A percentile compares a stretch with the other conserved stretches of the same genome.
These are phyloP conservation scores for Scheffersomyces lignicola DNA, from an alignment of 1,139 yeast genomes.

Conservation along the genomic window DNA sequence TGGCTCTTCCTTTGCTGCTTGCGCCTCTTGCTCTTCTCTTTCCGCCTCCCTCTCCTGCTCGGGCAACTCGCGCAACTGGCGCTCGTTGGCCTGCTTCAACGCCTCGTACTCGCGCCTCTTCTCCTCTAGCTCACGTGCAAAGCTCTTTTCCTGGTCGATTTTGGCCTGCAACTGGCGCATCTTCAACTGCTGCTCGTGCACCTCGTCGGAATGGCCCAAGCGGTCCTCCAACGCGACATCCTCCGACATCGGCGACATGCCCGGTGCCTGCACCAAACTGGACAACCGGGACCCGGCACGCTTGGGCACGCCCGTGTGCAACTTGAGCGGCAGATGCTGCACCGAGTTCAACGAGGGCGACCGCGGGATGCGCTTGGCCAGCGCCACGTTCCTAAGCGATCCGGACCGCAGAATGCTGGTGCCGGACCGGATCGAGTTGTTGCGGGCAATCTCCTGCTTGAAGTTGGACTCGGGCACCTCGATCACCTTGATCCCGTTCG, in stretches of 20 bases:
- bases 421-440: slow-evolving; percentile 41
- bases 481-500: slow-evolving; percentile 47
- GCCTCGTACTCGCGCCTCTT: slow-evolving; percentile 34
- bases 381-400: slow-evolving; percentile 17
- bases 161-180: slow-evolving; percentile 21
- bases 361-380: slow-evolving; percentile 17
- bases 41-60: slow-evolving; percentile 10
- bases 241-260: slow-evolving; percentile 17
- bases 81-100: slow-evolving; percentile 25
- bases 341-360: slow-evolving; percentile 16
- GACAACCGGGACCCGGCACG: slow-evolving; percentile 10
- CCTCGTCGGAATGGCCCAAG: slow-evolving; percentile 12
- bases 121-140: slow-evolving; percentile 30
- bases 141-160: slow-evolving; percentile 31
- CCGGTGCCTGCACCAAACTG: slow-evolving; percentile 7
- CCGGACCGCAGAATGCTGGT: slow-evolving; percentile 25
- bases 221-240: slow-evolving; percentile 16
- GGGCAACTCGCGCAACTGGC: slow-evolving; percentile 16
- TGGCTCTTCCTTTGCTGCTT: too few relatives aligned
- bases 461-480: slow-evolving; percentile 46
- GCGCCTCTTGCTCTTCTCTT: too few relatives aligned
- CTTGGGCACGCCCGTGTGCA: slow-evolving; percentile 5
- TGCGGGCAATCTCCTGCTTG: slow-evolving; percentile 40
- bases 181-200: slow-evolving; percentile 13
- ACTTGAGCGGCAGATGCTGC: slow-evolving; percentile 2